Percentiles rank a stretch among this genome's conserved stretches.
Evolutionary conservation across 2,329 filamentous ascomycete species (phyloP).

Genomic region (Fusarium tuaranense): DNA sequence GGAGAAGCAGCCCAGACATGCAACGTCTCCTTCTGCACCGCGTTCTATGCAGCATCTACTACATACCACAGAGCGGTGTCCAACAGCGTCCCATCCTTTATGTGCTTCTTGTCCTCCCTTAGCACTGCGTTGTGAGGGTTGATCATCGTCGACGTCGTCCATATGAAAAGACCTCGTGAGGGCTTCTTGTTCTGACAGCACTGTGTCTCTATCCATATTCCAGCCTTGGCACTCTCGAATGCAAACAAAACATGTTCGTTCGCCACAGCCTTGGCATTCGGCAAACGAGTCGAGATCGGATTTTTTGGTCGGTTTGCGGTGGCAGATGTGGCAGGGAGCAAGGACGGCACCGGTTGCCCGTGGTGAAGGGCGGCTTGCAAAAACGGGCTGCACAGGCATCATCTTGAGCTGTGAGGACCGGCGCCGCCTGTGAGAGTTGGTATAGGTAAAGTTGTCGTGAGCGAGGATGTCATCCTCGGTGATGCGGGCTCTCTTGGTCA

Average conservation of each 20-base stretch:
- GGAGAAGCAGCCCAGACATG: slow-evolving; percentile 73
- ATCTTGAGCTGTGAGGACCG: slow-evolving; percentile 43
- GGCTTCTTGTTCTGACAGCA: slow-evolving; percentile 50
- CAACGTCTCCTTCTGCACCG: slow-evolving; percentile 72
- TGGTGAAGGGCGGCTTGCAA: slow-evolving; percentile 12
- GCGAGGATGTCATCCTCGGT: slow-evolving; percentile 37
- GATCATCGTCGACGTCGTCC: slow-evolving; percentile 60
- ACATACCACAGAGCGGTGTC: slow-evolving; percentile 69
- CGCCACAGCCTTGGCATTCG: slow-evolving; percentile 71
- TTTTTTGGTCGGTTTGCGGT: slow-evolving; percentile 72
- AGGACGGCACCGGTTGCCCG: slow-evolving; percentile 48
- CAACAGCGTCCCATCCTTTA: slow-evolving; percentile 54
- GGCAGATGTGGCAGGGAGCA: slow-evolving; percentile 75
- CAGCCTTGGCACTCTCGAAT: slow-evolving; percentile 71
- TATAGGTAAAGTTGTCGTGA: slow-evolving; percentile 26
- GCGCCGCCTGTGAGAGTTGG: slow-evolving; percentile 38
- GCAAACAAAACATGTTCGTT: slow-evolving; percentile 77
- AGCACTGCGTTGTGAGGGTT: slow-evolving; percentile 14
- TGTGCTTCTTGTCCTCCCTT: slow-evolving; percentile 24
- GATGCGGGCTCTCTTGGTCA: slow-evolving; percentile 48
- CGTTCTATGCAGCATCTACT: slow-evolving; percentile 77
- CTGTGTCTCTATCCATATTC: slow-evolving; percentile 41
- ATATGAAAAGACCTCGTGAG: slow-evolving; percentile 62
- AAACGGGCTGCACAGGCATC: slow-evolving; percentile 35
- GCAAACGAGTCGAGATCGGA: slow-evolving; percentile 75